Evolutionary conservation across 768 basidiomycete species (phyloP), one percentile per base, ranked within the genome.

Genomic region (Lentinula guzmanii): DNA sequence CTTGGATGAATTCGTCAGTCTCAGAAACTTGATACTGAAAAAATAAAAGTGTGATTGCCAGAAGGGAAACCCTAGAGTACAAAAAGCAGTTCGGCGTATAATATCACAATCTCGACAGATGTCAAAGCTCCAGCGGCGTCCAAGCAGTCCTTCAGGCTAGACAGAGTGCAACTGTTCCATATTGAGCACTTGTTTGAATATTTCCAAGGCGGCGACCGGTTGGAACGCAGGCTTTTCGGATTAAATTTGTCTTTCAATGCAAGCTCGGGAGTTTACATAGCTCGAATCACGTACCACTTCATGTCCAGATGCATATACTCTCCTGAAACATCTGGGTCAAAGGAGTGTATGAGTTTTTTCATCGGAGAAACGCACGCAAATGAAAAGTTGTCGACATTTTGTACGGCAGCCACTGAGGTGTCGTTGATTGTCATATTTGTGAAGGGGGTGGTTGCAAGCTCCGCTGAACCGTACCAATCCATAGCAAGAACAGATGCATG

Each of bases 351-450:
- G 28, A n/a, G 8, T 21, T 16, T 10, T 45, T 42, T 33, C 28
- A 34, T 60, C 21, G 4, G 48, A 9, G 48, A 9, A 2, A 79
- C 85, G 66, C 61, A 86, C 85, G 85, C 87, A 69, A 88, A 89
- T 0, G 82, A 76, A 67, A 87, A 87, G 61, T 85, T 85, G 63
- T 83, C 84, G 37, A 88, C 81, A 55, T 87, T 86, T 67, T 85
- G 80, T 16, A 86, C 76, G 0, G 84, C 81, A 0, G 84, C 86
- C 4, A 88, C 79, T 0, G 82, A 64, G 5, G 68, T 70, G 1
- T 80, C 83, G 41, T 76, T 57, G 31, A 87, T 78, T 0, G 86
- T 86, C 74, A 87, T 86, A 62, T 86, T 86, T 4, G 64, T 77
- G 58, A 82, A 75, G 1, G 74, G 72, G 0, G 74, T 71, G 3